Evolutionary conservation across 371 early-diverging fungal species (phyloP), one percentile per base, ranked within the genome.

Genomic region (Syncephalastrum contaminatum): DNA sequence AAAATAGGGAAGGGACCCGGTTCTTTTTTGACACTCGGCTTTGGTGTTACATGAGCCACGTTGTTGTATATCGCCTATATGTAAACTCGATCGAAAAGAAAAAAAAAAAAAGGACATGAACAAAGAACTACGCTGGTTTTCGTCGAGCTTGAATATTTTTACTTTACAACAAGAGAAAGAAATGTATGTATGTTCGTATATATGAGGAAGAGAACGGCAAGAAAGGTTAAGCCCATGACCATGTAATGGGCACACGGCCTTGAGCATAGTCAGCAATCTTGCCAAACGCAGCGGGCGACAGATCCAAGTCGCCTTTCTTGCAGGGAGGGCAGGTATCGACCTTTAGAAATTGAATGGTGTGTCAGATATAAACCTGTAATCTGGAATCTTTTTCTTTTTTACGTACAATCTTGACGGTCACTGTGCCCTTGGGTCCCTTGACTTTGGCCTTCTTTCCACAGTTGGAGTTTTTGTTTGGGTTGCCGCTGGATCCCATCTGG

Each of bases 221-320:
- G 5, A 56, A 13, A 36, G 14, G 50, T 57, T 65, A 67, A 48
- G 41, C 58, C 64, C 81, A 80, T 5, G 53, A 22, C 84, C 84
- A 83, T 10, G 63, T 54, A 27, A 81, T 78, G 1, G 50, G 43
- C n/a, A 84, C 64, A 27, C 81, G 64, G 10, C 84, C 84, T n/a
- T 50, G 58, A 14, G 25, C 55, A 8, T 64, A 47, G 10, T 71
- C 54, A 39, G 71, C 81, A 59, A 84, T 77, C 47, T 72, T 41
- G 1, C 41, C 60, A 43, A 85, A 85, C 8, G 83, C 83, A n/a
- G 72, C 66, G 13, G 79, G 81, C 16, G 66, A 67, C 27, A 85
- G 68, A 46, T 85, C 85, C 21, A 85, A 36, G 45, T 61, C 72
- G 18, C 82, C 86, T 2, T 48, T 61, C 20, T 52, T 30, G 53